Evolutionary conservation across 2,329 filamentous ascomycete species (phyloP).

Genomic region (Neophaeococcomyces aloes): DNA sequence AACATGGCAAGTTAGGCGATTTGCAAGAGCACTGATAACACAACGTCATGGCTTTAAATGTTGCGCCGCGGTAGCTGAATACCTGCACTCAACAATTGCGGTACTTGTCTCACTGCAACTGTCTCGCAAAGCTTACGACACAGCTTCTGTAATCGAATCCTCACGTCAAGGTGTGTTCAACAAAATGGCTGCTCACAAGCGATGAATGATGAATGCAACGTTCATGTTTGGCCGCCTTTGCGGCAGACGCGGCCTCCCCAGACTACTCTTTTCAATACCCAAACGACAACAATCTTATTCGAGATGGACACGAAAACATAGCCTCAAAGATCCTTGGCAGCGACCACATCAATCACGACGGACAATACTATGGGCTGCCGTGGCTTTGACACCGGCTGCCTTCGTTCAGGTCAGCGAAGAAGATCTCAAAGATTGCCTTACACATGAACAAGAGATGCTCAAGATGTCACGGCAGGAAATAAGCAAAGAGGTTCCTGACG

Average conservation of each 20-base stretch:
- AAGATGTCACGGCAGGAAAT: slow-evolving; percentile 70
- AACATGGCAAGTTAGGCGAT: too few species aligned
- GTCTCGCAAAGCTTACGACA: too few species aligned
- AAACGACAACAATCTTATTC: slow-evolving; percentile 18
- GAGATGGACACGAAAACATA: slow-evolving; percentile 19
- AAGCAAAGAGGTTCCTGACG: slow-evolving; percentile 53
- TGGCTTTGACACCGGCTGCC: slow-evolving; percentile 45
- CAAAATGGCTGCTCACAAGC: too few species aligned
- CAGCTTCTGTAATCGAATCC: too few species aligned
- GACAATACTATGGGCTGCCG: slow-evolving; percentile 31
- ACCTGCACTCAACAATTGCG: too few species aligned
- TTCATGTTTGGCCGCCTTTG: slow-evolving; percentile 41
- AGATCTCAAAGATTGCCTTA: slow-evolving; percentile 44
- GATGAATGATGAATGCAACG: slow-evolving; percentile 39
- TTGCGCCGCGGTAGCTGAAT: too few species aligned
- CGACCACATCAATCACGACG: slow-evolving; percentile 17
- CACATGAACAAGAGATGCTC: slow-evolving; percentile 77
- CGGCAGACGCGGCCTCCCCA: slow-evolving; percentile 30
- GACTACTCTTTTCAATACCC: slow-evolving; percentile 22
- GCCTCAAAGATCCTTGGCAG: slow-evolving; percentile 21
- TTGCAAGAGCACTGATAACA: too few species aligned
- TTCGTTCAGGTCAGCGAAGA: slow-evolving; percentile 50
- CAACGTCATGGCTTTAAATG: too few species aligned
- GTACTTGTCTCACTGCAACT: too few species aligned
- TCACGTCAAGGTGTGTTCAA: too few species aligned